These are phyloP conservation scores for Xylaria curta DNA, from an alignment of 495 filamentous ascomycete species.

Conservation along the genomic window DNA sequence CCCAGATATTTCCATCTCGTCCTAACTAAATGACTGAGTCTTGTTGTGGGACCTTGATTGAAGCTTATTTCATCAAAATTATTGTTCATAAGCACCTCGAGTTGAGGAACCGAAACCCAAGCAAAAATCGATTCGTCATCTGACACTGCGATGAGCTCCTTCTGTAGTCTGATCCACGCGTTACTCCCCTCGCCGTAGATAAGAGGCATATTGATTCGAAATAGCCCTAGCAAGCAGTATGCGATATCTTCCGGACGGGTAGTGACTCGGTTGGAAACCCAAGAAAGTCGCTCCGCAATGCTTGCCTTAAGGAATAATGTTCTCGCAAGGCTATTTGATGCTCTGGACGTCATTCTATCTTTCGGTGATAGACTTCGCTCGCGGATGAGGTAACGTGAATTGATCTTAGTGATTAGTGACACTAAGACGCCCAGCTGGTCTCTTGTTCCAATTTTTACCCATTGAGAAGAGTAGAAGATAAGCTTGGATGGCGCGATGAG, in stretches of 20 bases:
- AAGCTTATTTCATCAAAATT: background rate
- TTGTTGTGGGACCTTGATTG: background rate
- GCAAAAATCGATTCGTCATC: background rate
- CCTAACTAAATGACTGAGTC: background rate
- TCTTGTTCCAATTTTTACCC: background rate
- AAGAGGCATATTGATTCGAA: constrained; percentile 28
- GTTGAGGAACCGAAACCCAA: background rate
- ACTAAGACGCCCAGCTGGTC: background rate
- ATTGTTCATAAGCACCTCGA: background rate
- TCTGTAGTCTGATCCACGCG: constrained; percentile 12
- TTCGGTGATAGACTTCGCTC: background rate
- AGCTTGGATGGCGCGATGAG: background rate
- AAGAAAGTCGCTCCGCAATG: constrained; percentile 27
- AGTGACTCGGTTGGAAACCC: constrained; percentile 24
- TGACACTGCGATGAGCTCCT: background rate
- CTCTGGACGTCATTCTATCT: background rate
- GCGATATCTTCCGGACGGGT: constrained; percentile 30
- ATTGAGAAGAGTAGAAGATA: background rate
- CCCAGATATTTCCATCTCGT: background rate
- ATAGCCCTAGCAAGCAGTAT: constrained; percentile 30
- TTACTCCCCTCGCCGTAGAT: constrained; percentile 27
- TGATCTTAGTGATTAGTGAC: background rate
- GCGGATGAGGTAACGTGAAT: background rate
- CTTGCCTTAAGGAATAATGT: background rate
- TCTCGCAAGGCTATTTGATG: background rate